Evolutionary conservation across 495 filamentous ascomycete genomes (phyloP), one percentile per base, ranked within the genome.

Genomic region (Penicillium robsamsonii): DNA sequence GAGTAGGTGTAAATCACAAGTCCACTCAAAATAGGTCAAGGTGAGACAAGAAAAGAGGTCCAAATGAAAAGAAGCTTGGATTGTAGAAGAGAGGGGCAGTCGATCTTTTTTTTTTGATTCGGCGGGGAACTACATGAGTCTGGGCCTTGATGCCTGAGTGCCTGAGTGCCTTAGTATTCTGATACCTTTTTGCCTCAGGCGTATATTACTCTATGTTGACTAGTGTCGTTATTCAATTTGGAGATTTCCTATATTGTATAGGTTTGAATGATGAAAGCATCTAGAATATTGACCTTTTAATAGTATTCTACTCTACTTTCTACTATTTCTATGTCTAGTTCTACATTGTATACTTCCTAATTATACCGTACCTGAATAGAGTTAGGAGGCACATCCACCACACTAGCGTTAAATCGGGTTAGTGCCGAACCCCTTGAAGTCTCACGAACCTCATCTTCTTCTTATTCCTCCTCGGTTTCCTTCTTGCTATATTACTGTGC

Each of bases 361-460:
- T n/a, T n/a, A 7, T 27, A 27, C 25, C 25, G 25, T 27, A 27
- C 25, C 25, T 27, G 25, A 30, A 53, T 53, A 53, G 51, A 53
- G 51, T 53, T 38, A 25, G 20, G 22, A 38, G 48, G 48, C 46
- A 40, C 38, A 53, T 33, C 29, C 30, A 53, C 50, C 24, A 38
- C 20, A 52, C 51, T 53, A 53, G 51, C 44, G 5, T 46, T 9
- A 8, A 43, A 35, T 18, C n/a, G 48, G 20, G 15, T 50, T 50
- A 50, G 48, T 50, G 48, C 48, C 48, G 37, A 46, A 13, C 24
- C 41, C 51, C 51, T 46, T 53, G 51, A 53, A 52, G 35, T 52
- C 20, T 46, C 44, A 27, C 44, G 22, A 46, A 46, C 44, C 22
- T 22, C 22, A 22, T 46, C 25, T 10, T 17, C 40, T 42, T 27